Evolutionary conservation across 345 rosid genomes (phyloP).

Genomic region (Cardamine occulta): DNA sequence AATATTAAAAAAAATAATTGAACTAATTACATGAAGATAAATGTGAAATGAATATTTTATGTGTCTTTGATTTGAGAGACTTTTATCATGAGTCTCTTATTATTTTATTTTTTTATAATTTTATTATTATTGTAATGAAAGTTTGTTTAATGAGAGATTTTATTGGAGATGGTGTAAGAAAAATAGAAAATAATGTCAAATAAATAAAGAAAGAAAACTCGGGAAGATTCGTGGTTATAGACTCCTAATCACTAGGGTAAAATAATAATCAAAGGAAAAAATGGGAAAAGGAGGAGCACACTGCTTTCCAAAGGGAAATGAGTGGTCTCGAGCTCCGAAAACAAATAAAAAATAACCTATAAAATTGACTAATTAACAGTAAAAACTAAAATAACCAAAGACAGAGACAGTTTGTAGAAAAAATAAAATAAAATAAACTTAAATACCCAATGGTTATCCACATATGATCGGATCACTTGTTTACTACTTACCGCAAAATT

Average conservation of each 20-base stretch:
- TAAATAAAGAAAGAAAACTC: background rate
- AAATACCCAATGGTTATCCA: conserved; percentile 41
- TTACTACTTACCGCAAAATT: conserved; percentile 27
- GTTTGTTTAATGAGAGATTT: too few relatives aligned
- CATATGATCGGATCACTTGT: conserved; percentile 25
- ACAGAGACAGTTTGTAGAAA: conserved; percentile 5
- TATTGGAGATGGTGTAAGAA: too few relatives aligned
- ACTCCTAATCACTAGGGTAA: conserved; percentile 17
- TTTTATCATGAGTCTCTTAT: too few relatives aligned
- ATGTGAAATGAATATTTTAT: too few relatives aligned
- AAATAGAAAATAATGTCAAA: conserved; percentile 10
- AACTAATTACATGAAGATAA: too few relatives aligned
- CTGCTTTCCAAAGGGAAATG: conserved; percentile 34
- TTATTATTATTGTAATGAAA: too few relatives aligned
- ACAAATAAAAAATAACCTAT: conserved; percentile 32
- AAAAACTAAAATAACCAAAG: conserved; percentile 34
- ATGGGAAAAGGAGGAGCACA: conserved; percentile 38
- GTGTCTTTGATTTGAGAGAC: too few relatives aligned
- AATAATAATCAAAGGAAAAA: conserved; percentile 9
- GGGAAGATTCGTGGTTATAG: conserved; percentile 42
- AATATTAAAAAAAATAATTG: too few relatives aligned
- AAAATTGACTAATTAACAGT: conserved; percentile 37
- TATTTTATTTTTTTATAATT: too few relatives aligned
- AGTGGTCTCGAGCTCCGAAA: conserved; percentile 51
- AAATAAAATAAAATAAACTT: background rate